Evolutionary conservation across 2,329 filamentous ascomycete genomes (phyloP).

Genomic region (Alternaria longipes): DNA sequence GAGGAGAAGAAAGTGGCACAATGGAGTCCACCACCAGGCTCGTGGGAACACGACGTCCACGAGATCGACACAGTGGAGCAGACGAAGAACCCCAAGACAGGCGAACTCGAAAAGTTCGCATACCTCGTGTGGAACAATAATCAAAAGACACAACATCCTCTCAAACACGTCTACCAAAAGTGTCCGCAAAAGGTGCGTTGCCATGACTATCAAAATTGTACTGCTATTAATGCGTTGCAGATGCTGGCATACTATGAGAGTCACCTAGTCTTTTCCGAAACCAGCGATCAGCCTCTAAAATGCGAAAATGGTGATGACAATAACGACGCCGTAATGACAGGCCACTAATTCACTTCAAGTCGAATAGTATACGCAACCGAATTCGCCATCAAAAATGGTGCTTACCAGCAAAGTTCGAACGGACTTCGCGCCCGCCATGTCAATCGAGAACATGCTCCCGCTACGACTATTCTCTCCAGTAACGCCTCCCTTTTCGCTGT

Average conservation of each 20-base stretch:
- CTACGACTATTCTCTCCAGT: not conserved
- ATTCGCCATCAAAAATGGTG: not conserved
- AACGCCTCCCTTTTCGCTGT: not conserved
- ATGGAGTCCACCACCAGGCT: conserved; percentile 75
- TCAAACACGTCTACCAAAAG: conserved; percentile 73
- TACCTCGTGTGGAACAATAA: conserved; percentile 79
- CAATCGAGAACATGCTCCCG: not conserved
- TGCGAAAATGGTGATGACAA: conserved; percentile 27
- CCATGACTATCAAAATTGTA: too few relatives aligned
- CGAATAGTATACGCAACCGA: conserved; percentile 12
- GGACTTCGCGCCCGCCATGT: not conserved
- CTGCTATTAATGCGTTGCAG: conserved; percentile 21
- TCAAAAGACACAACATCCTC: conserved; percentile 76
- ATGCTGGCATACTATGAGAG: conserved; percentile 62
- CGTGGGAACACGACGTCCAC: conserved; percentile 78
- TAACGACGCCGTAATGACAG: conserved; percentile 11
- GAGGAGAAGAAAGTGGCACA: conserved; percentile 53
- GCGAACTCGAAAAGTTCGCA: conserved; percentile 67
- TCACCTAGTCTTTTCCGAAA: conserved; percentile 52
- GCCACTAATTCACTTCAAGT: conserved; percentile 10
- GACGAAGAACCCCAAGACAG: conserved; percentile 51
- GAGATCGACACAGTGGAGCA: conserved; percentile 78
- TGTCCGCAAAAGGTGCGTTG: conserved; percentile 74
- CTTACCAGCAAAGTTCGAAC: not conserved
- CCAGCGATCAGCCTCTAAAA: conserved; percentile 17